These are phyloP conservation scores for Citropsis articulata DNA, from an alignment of 345 rosid species.

Conservation along the genomic window DNA sequence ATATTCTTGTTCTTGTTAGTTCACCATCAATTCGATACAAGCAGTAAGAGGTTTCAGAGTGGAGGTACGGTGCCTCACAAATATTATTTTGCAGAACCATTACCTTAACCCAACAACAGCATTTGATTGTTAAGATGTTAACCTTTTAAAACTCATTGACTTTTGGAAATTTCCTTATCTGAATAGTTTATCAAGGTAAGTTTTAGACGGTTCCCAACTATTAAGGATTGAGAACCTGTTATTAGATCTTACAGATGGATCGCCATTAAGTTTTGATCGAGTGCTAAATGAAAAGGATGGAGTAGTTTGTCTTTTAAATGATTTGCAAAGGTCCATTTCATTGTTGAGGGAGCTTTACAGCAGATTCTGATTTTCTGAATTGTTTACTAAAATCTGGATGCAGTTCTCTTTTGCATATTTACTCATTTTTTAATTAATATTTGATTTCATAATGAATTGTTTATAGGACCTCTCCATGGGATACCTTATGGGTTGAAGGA, in stretches of 20 bases:
- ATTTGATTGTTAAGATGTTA: neutral
- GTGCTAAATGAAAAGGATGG: neutral
- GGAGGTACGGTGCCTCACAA: neutral
- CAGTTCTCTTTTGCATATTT: neutral
- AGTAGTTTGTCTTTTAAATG: neutral
- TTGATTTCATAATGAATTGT: neutral
- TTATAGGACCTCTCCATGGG: conserved; percentile 87
- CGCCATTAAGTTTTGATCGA: neutral
- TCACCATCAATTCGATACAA: neutral
- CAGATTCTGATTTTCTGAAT: neutral
- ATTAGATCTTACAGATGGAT: neutral
- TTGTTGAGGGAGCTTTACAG: neutral
- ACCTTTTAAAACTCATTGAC: neutral
- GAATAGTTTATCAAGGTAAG: neutral
- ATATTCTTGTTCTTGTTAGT: neutral
- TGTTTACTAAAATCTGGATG: neutral
- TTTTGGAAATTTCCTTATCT: neutral
- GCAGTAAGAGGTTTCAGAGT: neutral
- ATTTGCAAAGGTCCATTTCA: neutral
- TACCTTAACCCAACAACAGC: neutral
- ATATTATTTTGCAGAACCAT: neutral
- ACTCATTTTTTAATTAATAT: neutral
- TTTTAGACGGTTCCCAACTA: neutral
- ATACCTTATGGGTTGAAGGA: conserved; percentile 92
- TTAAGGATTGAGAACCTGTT: neutral